Conservation (phyloP, 768 basidiomycete genomes). For the Panaeolus papilionaceus region DNA sequence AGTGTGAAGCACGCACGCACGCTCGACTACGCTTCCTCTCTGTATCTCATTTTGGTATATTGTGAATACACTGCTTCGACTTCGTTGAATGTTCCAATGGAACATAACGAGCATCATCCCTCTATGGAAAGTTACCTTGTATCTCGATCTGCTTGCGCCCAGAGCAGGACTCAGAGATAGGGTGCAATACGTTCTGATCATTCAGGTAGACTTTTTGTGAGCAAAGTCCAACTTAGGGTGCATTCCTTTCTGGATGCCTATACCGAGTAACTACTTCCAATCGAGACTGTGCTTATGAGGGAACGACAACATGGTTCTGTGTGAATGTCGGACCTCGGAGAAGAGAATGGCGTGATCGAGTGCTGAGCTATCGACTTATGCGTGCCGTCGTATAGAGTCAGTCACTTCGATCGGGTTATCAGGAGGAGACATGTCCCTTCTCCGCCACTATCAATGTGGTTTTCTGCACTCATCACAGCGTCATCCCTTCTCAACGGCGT, state of each 20-base stretch:
- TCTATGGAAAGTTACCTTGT: not conserved
- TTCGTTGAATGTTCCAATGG: not conserved
- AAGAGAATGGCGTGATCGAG: not conserved
- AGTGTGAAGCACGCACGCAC: not conserved
- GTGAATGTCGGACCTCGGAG: conserved; percentile 6
- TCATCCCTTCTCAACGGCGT: not conserved
- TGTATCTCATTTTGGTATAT: not conserved
- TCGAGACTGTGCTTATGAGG: not conserved
- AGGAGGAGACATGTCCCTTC: not conserved
- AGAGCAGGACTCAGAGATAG: not conserved
- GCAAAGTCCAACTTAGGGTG: not conserved
- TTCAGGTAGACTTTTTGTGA: conserved; percentile 10
- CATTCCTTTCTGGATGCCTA: not conserved
- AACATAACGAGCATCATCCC: not conserved
- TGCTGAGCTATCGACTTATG: not conserved
- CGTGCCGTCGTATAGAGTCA: not conserved
- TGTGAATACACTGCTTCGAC: not conserved
- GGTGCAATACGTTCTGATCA: not conserved
- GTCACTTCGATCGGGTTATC: not conserved
- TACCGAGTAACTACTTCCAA: not conserved
- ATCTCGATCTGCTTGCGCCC: not conserved
- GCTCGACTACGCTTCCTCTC: not conserved
- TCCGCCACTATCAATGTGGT: not conserved
- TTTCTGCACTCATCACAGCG: not conserved
- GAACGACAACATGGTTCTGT: not conserved